These are phyloP conservation scores for Aspergillus hortae DNA, from an alignment of 2,329 filamentous ascomycete species.

Conservation along the genomic window DNA sequence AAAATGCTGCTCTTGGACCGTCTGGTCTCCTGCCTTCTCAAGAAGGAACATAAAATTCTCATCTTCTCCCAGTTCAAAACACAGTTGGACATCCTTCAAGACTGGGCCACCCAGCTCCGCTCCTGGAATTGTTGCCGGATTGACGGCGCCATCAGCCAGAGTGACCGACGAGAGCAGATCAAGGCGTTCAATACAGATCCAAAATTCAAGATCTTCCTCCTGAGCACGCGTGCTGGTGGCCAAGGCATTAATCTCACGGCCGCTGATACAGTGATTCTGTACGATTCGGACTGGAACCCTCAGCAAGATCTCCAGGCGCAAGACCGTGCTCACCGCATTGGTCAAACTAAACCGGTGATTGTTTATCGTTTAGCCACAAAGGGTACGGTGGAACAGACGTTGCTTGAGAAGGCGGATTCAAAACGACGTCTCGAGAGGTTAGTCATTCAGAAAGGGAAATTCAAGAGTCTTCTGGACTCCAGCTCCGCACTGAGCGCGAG, in stretches of 20 bases:
- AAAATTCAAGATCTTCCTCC: slow-evolving; percentile 71
- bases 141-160: slow-evolving; percentile 79
- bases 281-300: slow-evolving; percentile 90
- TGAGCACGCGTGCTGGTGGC: slow-evolving; percentile 87
- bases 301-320: slow-evolving; percentile 97
- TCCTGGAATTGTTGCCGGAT: slow-evolving; percentile 83
- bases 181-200: slow-evolving; percentile 66
- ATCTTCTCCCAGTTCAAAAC: slow-evolving; percentile 97
- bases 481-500: slow-evolving; percentile 41
- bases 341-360: slow-evolving; percentile 85
- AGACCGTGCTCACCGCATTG: slow-evolving; percentile 91
- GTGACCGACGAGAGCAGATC: slow-evolving; percentile 67
- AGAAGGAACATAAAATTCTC: slow-evolving; percentile 78
- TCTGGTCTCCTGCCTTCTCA: slow-evolving; percentile 71
- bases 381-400: slow-evolving; percentile 83
- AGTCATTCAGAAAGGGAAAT: slow-evolving; percentile 90
- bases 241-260: slow-evolving; percentile 92
- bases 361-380: slow-evolving; percentile 92
- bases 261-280: slow-evolving; percentile 89
- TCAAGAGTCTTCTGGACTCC: slow-evolving; percentile 64
- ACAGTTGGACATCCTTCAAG: slow-evolving; percentile 83
- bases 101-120: slow-evolving; percentile 76
- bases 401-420: slow-evolving; percentile 82
- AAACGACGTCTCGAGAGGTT: slow-evolving; percentile 91
- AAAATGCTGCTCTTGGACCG: slow-evolving; percentile 95